Conservation (phyloP, 345 rosid species). For the Lepidium didymum region DNA sequence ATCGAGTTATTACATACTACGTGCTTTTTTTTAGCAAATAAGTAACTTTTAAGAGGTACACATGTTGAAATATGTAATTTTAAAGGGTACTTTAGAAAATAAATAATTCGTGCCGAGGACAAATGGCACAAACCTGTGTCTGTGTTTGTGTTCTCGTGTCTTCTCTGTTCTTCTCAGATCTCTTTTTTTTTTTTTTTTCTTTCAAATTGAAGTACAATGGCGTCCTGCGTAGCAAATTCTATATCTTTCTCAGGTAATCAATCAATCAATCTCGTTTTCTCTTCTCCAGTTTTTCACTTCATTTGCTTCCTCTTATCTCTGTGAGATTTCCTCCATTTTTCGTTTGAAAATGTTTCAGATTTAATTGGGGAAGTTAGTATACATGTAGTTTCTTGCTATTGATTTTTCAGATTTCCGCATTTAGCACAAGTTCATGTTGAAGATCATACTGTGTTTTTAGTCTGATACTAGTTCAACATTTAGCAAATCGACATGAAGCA, state of each 20-base stretch:
- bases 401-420: background rate
- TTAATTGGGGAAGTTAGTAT: background rate
- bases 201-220: constrained; percentile 2
- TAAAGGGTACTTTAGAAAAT: background rate
- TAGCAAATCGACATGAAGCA: background rate
- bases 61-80: background rate
- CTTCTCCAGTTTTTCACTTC: background rate
- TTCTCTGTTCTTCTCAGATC: background rate
- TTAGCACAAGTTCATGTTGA: background rate
- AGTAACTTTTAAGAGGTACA: background rate
- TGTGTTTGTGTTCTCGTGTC: background rate
- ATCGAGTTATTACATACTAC: background rate
- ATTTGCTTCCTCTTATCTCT: background rate
- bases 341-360: background rate
- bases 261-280: background rate
- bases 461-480: background rate
- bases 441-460: background rate
- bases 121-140: background rate
- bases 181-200: background rate
- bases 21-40: background rate
- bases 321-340: background rate
- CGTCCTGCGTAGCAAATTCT: background rate
- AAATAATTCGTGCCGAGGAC: background rate
- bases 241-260: constrained; percentile 10
- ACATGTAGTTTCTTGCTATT: background rate